Base-by-base conservation (phyloP, 805 yeast species). In the Candida awuae region DNA sequence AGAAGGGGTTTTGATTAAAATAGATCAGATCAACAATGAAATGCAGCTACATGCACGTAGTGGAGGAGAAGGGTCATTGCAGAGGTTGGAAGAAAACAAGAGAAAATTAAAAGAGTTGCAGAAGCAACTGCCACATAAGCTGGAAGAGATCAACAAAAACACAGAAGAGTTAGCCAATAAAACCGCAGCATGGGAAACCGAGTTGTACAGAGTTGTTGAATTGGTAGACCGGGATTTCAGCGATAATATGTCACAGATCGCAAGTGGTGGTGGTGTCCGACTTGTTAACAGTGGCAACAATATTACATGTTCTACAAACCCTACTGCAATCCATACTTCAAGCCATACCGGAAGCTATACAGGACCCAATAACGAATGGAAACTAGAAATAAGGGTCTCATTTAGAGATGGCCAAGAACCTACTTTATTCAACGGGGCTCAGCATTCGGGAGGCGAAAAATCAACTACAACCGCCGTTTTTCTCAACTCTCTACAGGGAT, bases 371-470 rank as follows among this genome's bases (percentile, higher is more conserved):
- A 25, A 25, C 15, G 79, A 85, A 35, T 92, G 98, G 98, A 74
- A 76, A 50, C 62, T 92, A 36, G 83, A 84, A 43, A 84, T 94
- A 32, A 56, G 77, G 57, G 97, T 92, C 8, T 78, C 85, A 45
- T 92, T 92, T 58, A 71, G 98, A 53, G 86, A 82, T 47, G 74
- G 70, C 34, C 77, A 87, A 13, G 77, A 70, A n/a, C 58, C 83
- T 43, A 77, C 78, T 46, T 73, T 74, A 15, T 67, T 92, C 35
- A 88, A 85, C 52, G 76, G 85, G n/a, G 86, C 82, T 42, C 76
- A 90, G 3, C 98, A 92, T 57, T 85, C 96, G 1, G 99, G 99
- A 41, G 99, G 99, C 36, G 99, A 92, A 59, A 75, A 95, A 53
- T 94, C 97, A 1, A 95, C 92, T 0, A 80, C 97, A 0, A 92